Percentiles rank a stretch among this genome's conserved stretches.
phyloP scores from a whole-genome alignment of 345 rosid species.

The Gossypium herbaceum region DNA sequence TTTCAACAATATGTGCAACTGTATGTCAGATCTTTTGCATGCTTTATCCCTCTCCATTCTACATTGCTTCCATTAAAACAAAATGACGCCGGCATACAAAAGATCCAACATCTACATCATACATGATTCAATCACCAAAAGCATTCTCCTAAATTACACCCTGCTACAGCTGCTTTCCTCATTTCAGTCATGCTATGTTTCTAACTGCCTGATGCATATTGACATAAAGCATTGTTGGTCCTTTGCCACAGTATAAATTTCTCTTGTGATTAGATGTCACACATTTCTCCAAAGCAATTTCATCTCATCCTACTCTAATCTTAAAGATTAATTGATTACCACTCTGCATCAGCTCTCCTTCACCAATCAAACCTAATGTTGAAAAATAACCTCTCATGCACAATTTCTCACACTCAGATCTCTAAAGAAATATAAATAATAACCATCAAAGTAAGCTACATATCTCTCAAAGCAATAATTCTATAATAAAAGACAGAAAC shows the following conservation, averaged over 20 bases:
- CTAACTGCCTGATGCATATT: neutral
- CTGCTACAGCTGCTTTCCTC: neutral
- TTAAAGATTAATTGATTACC: neutral
- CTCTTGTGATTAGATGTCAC: neutral
- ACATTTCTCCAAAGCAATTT: neutral
- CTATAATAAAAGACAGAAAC: neutral
- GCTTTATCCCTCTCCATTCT: neutral
- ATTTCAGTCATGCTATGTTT: neutral
- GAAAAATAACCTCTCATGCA: neutral
- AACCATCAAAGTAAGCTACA: neutral
- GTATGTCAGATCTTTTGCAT: neutral
- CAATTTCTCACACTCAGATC: neutral
- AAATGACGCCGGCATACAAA: neutral
- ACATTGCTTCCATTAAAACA: neutral
- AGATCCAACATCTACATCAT: neutral
- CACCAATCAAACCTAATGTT: neutral
- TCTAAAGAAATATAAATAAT: neutral
- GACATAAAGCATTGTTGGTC: neutral
- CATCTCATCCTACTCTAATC: neutral
- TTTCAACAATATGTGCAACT: neutral
- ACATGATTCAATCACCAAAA: neutral
- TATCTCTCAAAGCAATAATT: neutral
- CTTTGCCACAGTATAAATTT: neutral
- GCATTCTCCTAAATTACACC: neutral
- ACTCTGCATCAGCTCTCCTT: neutral